Evolutionary conservation across 2,329 filamentous ascomycete species (phyloP).

Genomic region (Exophiala lecanii-corni): DNA sequence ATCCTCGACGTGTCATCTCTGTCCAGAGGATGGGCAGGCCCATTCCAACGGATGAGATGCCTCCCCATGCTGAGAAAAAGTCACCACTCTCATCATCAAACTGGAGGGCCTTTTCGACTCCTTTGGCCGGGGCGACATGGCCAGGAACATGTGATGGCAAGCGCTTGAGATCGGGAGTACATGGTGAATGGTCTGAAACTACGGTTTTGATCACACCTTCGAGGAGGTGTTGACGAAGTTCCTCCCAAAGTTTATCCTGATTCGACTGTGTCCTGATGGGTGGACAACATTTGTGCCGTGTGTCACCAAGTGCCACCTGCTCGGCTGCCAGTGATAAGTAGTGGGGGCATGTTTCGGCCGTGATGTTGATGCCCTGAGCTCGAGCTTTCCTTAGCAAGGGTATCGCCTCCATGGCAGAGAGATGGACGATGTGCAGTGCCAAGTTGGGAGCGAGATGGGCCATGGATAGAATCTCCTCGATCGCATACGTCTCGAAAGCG

Average conservation of each 20-base stretch:
- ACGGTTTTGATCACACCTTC: conserved; percentile 86
- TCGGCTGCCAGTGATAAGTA: conserved; percentile 83
- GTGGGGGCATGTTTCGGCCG: conserved; percentile 93
- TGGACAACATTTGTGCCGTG: conserved; percentile 90
- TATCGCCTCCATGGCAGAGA: conserved; percentile 84
- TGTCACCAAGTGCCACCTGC: conserved; percentile 77
- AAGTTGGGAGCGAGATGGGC: conserved; percentile 75
- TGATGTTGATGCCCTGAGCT: conserved; percentile 71
- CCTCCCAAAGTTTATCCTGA: conserved; percentile 81
- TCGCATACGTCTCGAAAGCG: conserved; percentile 87
- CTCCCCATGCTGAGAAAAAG: conserved; percentile 95
- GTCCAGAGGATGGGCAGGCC: conserved; percentile 89
- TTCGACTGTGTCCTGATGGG: conserved; percentile 79
- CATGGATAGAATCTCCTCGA: conserved; percentile 78
- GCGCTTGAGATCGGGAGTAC: conserved; percentile 89
- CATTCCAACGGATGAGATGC: conserved; percentile 88
- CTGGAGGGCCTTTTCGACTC: conserved; percentile 21
- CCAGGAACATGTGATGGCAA: conserved; percentile 67
- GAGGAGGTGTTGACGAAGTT: conserved; percentile 56
- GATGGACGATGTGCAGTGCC: conserved; percentile 87
- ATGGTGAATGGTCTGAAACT: conserved; percentile 93
- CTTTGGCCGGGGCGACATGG: conserved; percentile 32
- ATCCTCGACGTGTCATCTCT: conserved; percentile 59
- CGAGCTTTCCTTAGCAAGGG: conserved; percentile 73
- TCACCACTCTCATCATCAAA: conserved; percentile 57